These are phyloP conservation scores for Schizothecium vesticola DNA, from an alignment of 495 filamentous ascomycete genomes.

Conservation along the genomic window DNA sequence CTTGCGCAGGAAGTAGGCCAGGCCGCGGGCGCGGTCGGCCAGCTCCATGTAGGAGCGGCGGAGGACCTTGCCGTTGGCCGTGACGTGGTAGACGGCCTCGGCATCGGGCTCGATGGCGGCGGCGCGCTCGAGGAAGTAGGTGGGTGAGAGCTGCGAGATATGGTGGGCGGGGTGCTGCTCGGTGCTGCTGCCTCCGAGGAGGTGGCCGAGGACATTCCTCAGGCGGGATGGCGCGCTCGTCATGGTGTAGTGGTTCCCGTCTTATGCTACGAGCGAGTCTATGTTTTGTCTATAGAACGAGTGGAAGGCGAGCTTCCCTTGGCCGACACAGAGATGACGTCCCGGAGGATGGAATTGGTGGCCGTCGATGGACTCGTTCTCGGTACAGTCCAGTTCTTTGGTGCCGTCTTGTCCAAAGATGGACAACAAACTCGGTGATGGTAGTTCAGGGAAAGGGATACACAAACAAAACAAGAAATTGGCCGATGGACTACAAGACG, in stretches of 20 bases:
- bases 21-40: slow-evolving; percentile 75
- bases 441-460: background rate
- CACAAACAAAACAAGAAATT: background rate
- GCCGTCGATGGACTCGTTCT: background rate
- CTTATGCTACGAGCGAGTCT: background rate
- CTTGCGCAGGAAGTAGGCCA: slow-evolving; percentile 80
- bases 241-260: slow-evolving; percentile 27
- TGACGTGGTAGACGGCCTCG: slow-evolving; percentile 81
- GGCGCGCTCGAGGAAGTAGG: slow-evolving; percentile 81
- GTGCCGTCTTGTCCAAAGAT: no score
- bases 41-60: slow-evolving; percentile 71
- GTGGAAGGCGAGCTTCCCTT: background rate
- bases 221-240: slow-evolving; percentile 45
- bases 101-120: slow-evolving; percentile 87
- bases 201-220: slow-evolving; percentile 56
- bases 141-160: slow-evolving; percentile 79
- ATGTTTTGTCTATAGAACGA: background rate
- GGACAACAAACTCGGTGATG: background rate
- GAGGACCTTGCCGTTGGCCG: slow-evolving; percentile 65
- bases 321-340: background rate
- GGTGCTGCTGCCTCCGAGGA: slow-evolving; percentile 41
- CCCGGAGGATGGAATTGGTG: background rate
- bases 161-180: slow-evolving; percentile 46
- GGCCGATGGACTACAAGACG: no score
- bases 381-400: no score